Evolutionary conservation across 176 grass and related monocot genomes (phyloP).

Genomic region (Aegilops bicornis): DNA sequence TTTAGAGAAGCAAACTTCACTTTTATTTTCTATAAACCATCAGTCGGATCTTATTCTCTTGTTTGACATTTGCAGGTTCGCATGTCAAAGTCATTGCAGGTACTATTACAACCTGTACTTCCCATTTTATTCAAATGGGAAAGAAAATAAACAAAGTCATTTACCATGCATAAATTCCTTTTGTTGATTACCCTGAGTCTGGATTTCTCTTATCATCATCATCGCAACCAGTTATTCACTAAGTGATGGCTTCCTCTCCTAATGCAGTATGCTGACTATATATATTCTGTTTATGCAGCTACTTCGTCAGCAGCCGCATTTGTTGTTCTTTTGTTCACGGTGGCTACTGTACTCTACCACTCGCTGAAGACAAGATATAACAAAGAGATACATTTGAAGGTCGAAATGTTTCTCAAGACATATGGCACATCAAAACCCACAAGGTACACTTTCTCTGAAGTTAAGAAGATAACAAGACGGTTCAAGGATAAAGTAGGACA

Average conservation of each 20-base stretch:
- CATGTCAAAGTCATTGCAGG: too few species aligned
- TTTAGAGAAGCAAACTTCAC: too few species aligned
- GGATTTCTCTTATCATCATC: too few species aligned
- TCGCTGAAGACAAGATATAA: neutral
- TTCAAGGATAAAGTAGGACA: slow-evolving; percentile 57
- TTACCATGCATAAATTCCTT: too few species aligned
- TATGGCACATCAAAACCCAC: neutral
- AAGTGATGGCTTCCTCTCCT: neutral
- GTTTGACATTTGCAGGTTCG: too few species aligned
- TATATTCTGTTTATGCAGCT: neutral
- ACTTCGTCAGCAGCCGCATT: neutral
- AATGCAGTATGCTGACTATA: neutral
- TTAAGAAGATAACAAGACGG: slow-evolving; percentile 52
- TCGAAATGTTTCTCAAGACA: neutral
- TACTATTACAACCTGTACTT: too few species aligned
- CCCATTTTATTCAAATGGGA: too few species aligned
- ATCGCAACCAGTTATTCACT: too few species aligned
- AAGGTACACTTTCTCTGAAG: slow-evolving; percentile 51
- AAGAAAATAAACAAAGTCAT: too few species aligned
- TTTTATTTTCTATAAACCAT: too few species aligned
- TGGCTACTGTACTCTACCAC: neutral
- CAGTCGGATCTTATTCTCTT: too few species aligned
- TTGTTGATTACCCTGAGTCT: too few species aligned
- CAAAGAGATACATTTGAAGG: neutral
- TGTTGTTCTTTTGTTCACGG: neutral